Evolutionary conservation across 441 rosid species (phyloP).

Genomic region (Gossypium davidsonii): DNA sequence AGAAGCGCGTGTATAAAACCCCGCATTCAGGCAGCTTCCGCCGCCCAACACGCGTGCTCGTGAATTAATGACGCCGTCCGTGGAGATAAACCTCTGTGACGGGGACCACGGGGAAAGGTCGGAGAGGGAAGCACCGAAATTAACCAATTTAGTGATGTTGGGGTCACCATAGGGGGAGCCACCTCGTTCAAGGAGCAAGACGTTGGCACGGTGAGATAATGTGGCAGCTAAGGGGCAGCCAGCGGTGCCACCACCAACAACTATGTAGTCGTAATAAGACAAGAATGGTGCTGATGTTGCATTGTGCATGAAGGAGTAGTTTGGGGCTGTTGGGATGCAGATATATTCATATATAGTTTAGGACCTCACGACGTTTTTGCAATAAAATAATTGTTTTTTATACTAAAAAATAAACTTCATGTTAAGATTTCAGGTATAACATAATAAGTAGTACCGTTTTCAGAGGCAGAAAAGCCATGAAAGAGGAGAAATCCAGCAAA

Average conservation of each 20-base stretch:
- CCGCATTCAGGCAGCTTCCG: slow-evolving; percentile 69
- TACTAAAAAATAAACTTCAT: not conserved
- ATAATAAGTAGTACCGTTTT: slow-evolving; percentile 21
- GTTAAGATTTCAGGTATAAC: not conserved
- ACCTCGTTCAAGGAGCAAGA: slow-evolving; percentile 76
- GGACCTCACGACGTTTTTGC: not conserved
- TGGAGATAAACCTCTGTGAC: slow-evolving; percentile 72
- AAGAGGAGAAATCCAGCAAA: slow-evolving; percentile 26
- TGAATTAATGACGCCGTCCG: slow-evolving; percentile 82
- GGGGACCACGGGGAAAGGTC: slow-evolving; percentile 61
- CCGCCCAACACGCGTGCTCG: slow-evolving; percentile 81
- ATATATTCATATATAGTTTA: not conserved
- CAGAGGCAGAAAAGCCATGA: slow-evolving; percentile 27
- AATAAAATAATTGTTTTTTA: not conserved
- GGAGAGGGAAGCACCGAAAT: slow-evolving; percentile 55
- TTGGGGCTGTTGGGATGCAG: slow-evolving; percentile 18
- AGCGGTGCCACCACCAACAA: slow-evolving; percentile 85
- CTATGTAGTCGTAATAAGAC: slow-evolving; percentile 65
- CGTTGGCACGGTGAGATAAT: slow-evolving; percentile 56
- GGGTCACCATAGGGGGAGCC: slow-evolving; percentile 73
- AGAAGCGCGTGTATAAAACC: slow-evolving; percentile 69
- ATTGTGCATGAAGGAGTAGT: slow-evolving; percentile 36
- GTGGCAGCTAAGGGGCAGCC: slow-evolving; percentile 91
- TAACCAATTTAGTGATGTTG: slow-evolving; percentile 42
- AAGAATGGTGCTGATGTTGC: slow-evolving; percentile 39